A percentile compares a stretch with the other conserved stretches of the same genome.
Evolutionary conservation across 208 protist species (phyloP).

Genomic region (Leishmania mexicana): DNA sequence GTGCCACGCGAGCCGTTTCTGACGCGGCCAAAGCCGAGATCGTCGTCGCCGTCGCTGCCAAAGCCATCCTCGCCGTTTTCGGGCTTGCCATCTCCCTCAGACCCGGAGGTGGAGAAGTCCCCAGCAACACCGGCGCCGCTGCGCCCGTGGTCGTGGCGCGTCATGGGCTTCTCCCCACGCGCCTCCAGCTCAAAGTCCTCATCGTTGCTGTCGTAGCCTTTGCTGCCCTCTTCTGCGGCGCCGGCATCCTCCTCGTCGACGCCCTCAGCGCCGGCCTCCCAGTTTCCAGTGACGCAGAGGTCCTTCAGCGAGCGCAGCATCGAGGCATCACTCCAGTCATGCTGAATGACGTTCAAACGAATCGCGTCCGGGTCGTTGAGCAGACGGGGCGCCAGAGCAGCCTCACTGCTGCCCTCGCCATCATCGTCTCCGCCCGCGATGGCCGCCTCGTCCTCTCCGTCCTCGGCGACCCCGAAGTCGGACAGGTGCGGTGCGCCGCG

Average conservation of each 20-base stretch:
- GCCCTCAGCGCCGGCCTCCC: conserved; percentile 55
- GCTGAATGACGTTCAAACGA: conserved; percentile 37
- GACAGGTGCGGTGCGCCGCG: conserved; percentile 8
- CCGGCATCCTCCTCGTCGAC: conserved; percentile 53
- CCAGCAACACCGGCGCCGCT: conserved; percentile 8
- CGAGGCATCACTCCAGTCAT: conserved; percentile 67
- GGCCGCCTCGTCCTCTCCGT: conserved; percentile 30
- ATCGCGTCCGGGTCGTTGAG: conserved; percentile 71
- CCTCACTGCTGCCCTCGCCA: conserved; percentile 23
- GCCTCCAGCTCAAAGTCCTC: conserved; percentile 82
- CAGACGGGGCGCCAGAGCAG: conserved; percentile 57
- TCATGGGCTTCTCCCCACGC: conserved; percentile 59
- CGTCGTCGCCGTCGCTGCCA: conserved; percentile 36
- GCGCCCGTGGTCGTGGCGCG: neutral
- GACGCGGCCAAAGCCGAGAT: conserved; percentile 7
- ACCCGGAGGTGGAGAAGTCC: conserved; percentile 6
- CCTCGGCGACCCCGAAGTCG: conserved; percentile 30
- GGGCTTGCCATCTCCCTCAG: conserved; percentile 32
- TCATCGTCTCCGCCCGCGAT: conserved; percentile 50
- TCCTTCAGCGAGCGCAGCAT: conserved; percentile 85
- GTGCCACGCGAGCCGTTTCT: neutral
- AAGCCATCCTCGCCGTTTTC: conserved; percentile 62
- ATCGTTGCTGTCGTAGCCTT: conserved; percentile 87
- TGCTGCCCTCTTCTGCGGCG: conserved; percentile 45
- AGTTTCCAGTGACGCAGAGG: conserved; percentile 96